Conservation (phyloP, 2,329 filamentous ascomycete genomes). For the Botrytis pseudocinerea region DNA sequence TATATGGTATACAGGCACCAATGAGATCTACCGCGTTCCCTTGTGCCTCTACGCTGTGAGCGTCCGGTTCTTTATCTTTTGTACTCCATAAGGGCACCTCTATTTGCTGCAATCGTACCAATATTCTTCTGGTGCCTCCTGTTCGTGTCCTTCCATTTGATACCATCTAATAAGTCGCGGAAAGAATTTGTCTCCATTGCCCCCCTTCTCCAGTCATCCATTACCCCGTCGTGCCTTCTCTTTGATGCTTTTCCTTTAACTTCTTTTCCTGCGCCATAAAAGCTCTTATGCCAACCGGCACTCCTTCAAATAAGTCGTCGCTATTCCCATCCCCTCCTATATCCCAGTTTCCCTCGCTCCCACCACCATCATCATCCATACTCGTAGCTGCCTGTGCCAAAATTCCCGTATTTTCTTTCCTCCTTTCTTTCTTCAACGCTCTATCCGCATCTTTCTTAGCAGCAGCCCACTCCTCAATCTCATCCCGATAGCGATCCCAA, state of each 20-base stretch:
- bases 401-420: slow-evolving; percentile 37
- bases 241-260: slow-evolving; percentile 71
- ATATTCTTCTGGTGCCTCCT: neutral
- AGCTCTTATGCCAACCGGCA: slow-evolving; percentile 90
- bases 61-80: neutral
- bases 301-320: slow-evolving; percentile 71
- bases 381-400: slow-evolving; percentile 48
- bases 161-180: neutral
- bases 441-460: slow-evolving; percentile 47
- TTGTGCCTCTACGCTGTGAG: neutral
- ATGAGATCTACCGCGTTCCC: neutral
- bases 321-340: slow-evolving; percentile 45
- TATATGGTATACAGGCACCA: neutral
- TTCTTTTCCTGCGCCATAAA: slow-evolving; percentile 98
- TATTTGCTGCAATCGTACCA: neutral
- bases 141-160: neutral
- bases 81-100: neutral
- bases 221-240: slow-evolving; percentile 46
- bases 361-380: slow-evolving; percentile 80
- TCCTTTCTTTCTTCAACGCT: slow-evolving; percentile 36
- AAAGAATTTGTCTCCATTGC: neutral
- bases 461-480: slow-evolving; percentile 83
- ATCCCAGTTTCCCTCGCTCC: slow-evolving; percentile 69
- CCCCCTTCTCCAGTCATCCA: neutral
- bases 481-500: slow-evolving; percentile 89